Conservation (phyloP, 345 rosid species). For the Dovyalis caffra region DNA sequence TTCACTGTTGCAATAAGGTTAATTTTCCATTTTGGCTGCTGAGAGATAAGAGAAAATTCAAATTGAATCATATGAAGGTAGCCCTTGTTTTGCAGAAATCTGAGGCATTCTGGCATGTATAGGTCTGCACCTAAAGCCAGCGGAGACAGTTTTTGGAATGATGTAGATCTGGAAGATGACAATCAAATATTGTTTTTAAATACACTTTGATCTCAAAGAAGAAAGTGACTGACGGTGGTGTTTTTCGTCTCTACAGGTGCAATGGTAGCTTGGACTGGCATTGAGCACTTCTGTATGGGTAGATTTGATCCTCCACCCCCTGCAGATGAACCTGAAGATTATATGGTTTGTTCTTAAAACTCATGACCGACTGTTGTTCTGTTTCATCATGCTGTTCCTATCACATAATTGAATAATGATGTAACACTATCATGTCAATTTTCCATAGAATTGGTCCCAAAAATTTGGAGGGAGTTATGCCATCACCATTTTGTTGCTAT, state of each 20-base stretch:
- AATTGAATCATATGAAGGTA: neutral
- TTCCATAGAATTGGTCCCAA: too few species aligned
- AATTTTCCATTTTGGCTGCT: neutral
- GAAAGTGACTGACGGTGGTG: neutral
- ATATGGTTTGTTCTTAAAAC: slow-evolving; percentile 46
- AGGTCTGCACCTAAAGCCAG: neutral
- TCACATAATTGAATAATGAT: neutral
- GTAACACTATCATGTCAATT: neutral
- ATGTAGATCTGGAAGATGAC: neutral
- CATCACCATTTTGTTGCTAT: too few species aligned
- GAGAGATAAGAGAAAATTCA: neutral
- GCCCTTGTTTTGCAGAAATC: neutral
- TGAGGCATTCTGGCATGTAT: neutral
- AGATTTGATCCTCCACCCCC: slow-evolving; percentile 95
- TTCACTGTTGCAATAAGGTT: neutral
- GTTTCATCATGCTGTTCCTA: neutral
- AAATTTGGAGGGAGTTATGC: too few species aligned
- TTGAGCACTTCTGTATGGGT: slow-evolving; percentile 83
- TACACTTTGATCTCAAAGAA: too few species aligned
- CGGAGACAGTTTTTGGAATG: neutral
- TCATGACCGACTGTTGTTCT: neutral
- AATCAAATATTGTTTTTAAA: neutral
- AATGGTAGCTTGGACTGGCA: slow-evolving; percentile 99
- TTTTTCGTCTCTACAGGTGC: slow-evolving; percentile 53
- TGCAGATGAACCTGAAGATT: slow-evolving; percentile 66